Conservation (phyloP, 306 rosid genomes). For the Herpetospermum pedunculosum region DNA sequence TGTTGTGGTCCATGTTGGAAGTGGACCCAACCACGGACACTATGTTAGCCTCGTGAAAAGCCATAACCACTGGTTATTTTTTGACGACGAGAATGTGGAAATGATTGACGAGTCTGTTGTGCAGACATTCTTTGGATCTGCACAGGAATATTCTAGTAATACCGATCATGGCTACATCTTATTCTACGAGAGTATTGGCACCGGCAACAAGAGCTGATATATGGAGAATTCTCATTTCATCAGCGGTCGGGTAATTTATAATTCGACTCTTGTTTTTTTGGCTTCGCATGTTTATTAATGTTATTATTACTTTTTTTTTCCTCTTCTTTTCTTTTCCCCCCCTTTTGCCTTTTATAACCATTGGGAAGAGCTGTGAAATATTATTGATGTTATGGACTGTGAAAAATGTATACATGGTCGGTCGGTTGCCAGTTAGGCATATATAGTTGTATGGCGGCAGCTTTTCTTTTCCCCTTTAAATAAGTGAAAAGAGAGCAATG, state of each 20-base stretch:
- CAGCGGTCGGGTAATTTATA: conserved; percentile 34
- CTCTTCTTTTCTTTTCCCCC: conserved; percentile 6
- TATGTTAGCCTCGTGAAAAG: conserved; percentile 98
- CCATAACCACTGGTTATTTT: conserved; percentile 98
- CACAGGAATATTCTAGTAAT: conserved; percentile 91
- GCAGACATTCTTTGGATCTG: conserved; percentile 98
- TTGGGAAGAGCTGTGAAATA: conserved; percentile 52
- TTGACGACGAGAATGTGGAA: conserved; percentile 96
- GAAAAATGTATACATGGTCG: conserved; percentile 49
- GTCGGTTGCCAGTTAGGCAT: conserved; percentile 51
- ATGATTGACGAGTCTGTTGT: conserved; percentile 96
- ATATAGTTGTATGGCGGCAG: conserved; percentile 71
- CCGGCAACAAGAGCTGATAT: conserved; percentile 44
- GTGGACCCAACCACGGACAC: conserved; percentile 99
- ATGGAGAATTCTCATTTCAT: conserved; percentile 10
- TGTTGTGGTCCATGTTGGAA: conserved; percentile 93
- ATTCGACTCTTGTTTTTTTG: conserved; percentile 28
- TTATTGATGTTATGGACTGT: conserved; percentile 46
- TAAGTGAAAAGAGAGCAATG: conserved; percentile 53
- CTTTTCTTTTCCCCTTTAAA: conserved; percentile 14
- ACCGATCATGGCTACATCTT: conserved; percentile 97
- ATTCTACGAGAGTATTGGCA: conserved; percentile 82
- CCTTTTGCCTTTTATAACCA: conserved; percentile 30
- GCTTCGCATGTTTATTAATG: conserved; percentile 26
- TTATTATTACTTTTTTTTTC: conserved; percentile 20